Evolutionary conservation across 2,329 filamentous ascomycete genomes (phyloP).

Genomic region (Aspergillus ibericus): DNA sequence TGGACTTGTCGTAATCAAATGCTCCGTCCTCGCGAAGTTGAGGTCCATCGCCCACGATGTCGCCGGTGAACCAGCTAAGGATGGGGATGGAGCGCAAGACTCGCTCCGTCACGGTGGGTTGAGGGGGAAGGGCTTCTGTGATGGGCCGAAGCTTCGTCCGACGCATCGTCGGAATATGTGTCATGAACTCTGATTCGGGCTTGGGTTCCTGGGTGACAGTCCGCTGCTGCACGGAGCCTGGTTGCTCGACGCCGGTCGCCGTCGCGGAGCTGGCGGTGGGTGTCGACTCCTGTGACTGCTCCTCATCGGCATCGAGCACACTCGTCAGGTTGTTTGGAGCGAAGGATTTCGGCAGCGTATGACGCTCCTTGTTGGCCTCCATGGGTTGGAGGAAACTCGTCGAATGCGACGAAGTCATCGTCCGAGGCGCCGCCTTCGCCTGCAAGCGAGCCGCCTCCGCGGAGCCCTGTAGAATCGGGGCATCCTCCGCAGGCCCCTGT

Average conservation of each 20-base stretch:
- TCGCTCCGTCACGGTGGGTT: slow-evolving; percentile 64
- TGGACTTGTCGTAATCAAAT: slow-evolving; percentile 69
- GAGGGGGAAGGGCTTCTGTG: slow-evolving; percentile 69
- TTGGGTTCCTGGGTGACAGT: slow-evolving; percentile 29
- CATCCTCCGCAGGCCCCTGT: slow-evolving; percentile 63
- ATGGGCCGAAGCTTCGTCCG: slow-evolving; percentile 66
- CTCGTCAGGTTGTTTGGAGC: slow-evolving; percentile 38
- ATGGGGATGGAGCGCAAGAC: slow-evolving; percentile 67
- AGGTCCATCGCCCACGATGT: slow-evolving; percentile 49
- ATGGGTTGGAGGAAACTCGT: slow-evolving; percentile 35
- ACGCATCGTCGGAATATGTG: slow-evolving; percentile 66
- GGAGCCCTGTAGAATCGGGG: slow-evolving; percentile 57
- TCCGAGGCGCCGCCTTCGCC: slow-evolving; percentile 32
- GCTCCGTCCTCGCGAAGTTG: slow-evolving; percentile 46
- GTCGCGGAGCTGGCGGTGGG: slow-evolving; percentile 46
- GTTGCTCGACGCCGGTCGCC: slow-evolving; percentile 29
- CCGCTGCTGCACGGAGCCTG: slow-evolving; percentile 30
- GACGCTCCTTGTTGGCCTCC: slow-evolving; percentile 28
- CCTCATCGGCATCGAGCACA: slow-evolving; percentile 32
- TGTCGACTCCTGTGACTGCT: slow-evolving; percentile 35
- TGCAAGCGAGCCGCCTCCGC: slow-evolving; percentile 24
- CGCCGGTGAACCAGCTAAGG: slow-evolving; percentile 68
- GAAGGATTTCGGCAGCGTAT: slow-evolving; percentile 43
- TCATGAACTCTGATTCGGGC: slow-evolving; percentile 48
- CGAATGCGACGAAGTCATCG: slow-evolving; percentile 38